Evolutionary conservation across 164 flowering plant species (phyloP).

Genomic region (Berberis thunbergii): DNA sequence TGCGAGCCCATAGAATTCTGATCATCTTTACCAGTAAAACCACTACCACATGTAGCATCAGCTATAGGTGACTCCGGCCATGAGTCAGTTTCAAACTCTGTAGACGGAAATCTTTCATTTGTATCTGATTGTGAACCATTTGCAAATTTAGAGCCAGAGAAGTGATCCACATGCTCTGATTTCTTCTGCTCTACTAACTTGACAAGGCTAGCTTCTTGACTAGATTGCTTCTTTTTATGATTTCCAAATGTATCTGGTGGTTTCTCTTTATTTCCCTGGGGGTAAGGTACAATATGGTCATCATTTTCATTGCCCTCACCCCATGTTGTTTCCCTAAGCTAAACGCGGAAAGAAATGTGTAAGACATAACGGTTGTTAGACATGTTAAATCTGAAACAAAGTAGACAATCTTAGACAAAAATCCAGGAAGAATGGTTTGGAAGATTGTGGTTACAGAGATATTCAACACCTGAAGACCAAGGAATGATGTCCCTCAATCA

Average conservation of each 20-base stretch:
- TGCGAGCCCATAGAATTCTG: neutral
- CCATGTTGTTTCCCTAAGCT: conserved; percentile 72
- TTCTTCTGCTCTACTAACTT: conserved; percentile 32
- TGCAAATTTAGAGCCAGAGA: conserved; percentile 21
- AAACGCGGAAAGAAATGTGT: conserved; percentile 16
- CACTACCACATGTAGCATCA: neutral
- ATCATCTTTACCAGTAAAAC: neutral
- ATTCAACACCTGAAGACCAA: too few relatives aligned
- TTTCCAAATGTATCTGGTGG: conserved; percentile 18
- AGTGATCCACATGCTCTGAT: conserved; percentile 14
- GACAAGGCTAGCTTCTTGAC: conserved; percentile 18
- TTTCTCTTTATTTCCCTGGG: conserved; percentile 32
- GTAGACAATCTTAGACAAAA: neutral
- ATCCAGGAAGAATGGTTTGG: too few relatives aligned
- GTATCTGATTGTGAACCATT: conserved; percentile 18
- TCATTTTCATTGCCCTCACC: conserved; percentile 49
- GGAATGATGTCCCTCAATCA: too few relatives aligned
- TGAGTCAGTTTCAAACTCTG: conserved; percentile 23
- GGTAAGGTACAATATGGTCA: conserved; percentile 70
- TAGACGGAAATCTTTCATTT: conserved; percentile 20
- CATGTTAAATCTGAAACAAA: neutral
- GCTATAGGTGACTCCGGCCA: conserved; percentile 17
- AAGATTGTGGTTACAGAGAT: too few relatives aligned
- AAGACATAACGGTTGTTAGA: neutral
- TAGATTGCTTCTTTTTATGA: conserved; percentile 30